phyloP scores from a whole-genome alignment of 2,329 filamentous ascomycete genomes.

The Sarocladium brachiariae region DNA sequence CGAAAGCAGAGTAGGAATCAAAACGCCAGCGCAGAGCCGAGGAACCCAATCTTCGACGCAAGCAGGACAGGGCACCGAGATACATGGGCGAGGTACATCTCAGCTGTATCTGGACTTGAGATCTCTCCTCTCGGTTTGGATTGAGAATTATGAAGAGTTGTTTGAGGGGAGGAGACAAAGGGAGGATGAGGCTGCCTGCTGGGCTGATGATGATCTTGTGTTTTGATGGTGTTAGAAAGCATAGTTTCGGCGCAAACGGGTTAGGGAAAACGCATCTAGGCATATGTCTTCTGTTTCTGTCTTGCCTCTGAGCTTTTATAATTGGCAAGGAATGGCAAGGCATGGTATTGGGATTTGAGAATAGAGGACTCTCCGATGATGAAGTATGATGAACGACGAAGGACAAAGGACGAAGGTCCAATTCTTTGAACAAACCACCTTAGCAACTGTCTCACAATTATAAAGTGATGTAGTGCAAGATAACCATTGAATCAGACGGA shows the following conservation, averaged over 20 bases:
- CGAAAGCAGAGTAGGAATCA: constrained; percentile 28
- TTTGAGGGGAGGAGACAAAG: background rate
- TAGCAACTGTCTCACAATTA: too few relatives aligned
- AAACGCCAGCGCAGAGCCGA: constrained; percentile 26
- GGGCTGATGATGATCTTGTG: background rate
- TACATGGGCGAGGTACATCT: constrained; percentile 24
- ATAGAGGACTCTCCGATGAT: too few relatives aligned
- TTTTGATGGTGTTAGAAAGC: background rate
- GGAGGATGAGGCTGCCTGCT: background rate
- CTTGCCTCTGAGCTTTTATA: too few relatives aligned
- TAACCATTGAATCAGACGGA: background rate
- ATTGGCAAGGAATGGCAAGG: too few relatives aligned
- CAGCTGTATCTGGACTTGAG: constrained; percentile 15
- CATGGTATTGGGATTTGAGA: too few relatives aligned
- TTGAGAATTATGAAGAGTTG: background rate
- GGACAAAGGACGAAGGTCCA: too few relatives aligned
- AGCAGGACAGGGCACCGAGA: constrained; percentile 26
- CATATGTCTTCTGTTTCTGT: too few relatives aligned
- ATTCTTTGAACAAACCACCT: too few relatives aligned
- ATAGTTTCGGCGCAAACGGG: background rate
- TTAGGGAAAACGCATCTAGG: too few relatives aligned
- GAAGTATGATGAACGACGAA: too few relatives aligned
- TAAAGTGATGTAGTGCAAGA: too few relatives aligned
- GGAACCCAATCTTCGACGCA: constrained; percentile 24
- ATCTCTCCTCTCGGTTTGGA: background rate